phyloP scores from a whole-genome alignment of 768 basidiomycete genomes.

The Clitopilus passeckerianus region DNA sequence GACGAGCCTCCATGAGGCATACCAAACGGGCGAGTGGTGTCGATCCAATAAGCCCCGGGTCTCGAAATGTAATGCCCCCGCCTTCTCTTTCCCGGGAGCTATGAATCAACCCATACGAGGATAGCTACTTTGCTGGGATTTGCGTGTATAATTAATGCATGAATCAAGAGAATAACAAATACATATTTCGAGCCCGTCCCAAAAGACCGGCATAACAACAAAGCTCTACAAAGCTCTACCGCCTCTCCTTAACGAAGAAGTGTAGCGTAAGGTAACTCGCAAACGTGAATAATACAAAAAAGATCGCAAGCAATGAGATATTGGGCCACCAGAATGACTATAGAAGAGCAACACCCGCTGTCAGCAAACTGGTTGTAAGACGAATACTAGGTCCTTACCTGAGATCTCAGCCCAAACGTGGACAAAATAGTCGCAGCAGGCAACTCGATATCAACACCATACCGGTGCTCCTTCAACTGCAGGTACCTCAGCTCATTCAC shows the following conservation, averaged over 20 bases:
- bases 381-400: slow-evolving; percentile 33
- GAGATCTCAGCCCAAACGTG: slow-evolving; percentile 87
- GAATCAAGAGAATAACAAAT: too few relatives aligned
- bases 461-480: slow-evolving; percentile 89
- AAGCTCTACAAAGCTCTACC: slow-evolving; percentile 21
- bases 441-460: slow-evolving; percentile 94
- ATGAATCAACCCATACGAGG: too few relatives aligned
- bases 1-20: too few relatives aligned
- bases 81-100: too few relatives aligned
- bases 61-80: too few relatives aligned
- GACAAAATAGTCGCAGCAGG: slow-evolving; percentile 95
- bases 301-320: slow-evolving; percentile 77
- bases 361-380: too few relatives aligned
- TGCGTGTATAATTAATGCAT: too few relatives aligned
- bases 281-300: slow-evolving; percentile 77
- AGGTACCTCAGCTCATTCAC: slow-evolving; percentile 96
- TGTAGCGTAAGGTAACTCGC: slow-evolving; percentile 79
- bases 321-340: slow-evolving; percentile 99
- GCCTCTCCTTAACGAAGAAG: slow-evolving; percentile 83
- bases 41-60: too few relatives aligned
- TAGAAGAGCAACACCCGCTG: not conserved
- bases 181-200: too few relatives aligned
- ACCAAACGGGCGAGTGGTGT: too few relatives aligned
- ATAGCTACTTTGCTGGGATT: too few relatives aligned
- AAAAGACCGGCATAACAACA: too few relatives aligned